phyloP scores from a whole-genome alignment of 2,329 filamentous ascomycete genomes.

The Paecilomyces niveus region DNA sequence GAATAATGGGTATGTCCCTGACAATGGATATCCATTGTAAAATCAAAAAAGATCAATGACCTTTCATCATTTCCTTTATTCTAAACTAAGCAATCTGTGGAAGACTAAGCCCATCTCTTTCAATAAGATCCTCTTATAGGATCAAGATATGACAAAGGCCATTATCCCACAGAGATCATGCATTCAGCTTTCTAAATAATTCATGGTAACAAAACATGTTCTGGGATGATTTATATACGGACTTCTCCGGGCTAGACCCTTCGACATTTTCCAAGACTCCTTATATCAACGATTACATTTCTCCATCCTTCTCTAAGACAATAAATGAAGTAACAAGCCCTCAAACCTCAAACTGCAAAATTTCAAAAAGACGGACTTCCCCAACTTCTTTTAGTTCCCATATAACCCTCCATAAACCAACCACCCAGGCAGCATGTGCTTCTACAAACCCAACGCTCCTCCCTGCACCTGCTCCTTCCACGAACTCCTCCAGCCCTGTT shows the following conservation, averaged over 20 bases:
- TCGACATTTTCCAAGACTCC: neutral
- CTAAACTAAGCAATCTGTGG: neutral
- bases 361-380: neutral
- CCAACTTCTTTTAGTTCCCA: neutral
- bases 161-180: neutral
- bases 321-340: neutral
- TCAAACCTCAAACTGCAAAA: neutral
- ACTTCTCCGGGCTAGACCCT: neutral
- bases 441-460: conserved; percentile 10
- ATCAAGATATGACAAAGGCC: neutral
- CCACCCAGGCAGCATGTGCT: neutral
- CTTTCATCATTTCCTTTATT: neutral
- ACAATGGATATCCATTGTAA: neutral
- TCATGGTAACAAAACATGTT: neutral
- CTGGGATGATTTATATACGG: neutral
- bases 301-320: neutral
- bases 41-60: neutral
- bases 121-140: neutral
- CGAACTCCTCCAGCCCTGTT: conserved; percentile 14
- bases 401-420: neutral
- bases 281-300: neutral
- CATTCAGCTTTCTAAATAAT: neutral
- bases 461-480: conserved; percentile 13
- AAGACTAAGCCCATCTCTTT: neutral
- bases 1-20: neutral